Conservation (phyloP, 176 grass and related monocot genomes). For the Juncus inflexus region DNA sequence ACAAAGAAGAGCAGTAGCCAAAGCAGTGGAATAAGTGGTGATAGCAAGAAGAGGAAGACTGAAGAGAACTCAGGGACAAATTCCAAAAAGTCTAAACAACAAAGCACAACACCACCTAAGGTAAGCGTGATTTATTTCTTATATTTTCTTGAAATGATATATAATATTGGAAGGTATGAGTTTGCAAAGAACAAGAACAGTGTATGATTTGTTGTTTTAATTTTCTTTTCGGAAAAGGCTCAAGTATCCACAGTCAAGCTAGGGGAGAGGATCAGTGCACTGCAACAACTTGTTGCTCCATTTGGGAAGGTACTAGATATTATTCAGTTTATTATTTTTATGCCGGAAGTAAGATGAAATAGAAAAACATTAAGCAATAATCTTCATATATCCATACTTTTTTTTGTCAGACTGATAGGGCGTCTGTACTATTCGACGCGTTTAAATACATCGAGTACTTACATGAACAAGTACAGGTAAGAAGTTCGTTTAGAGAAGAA, state of each 20-base stretch:
- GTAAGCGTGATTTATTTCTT: slow-evolving; percentile 8
- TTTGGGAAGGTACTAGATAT: slow-evolving; percentile 70
- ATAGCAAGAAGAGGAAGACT: slow-evolving; percentile 35
- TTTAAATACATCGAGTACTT: slow-evolving; percentile 84
- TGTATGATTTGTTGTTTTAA: too few species aligned
- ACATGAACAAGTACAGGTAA: slow-evolving; percentile 96
- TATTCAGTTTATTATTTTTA: not conserved
- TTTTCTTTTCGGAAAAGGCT: slow-evolving; percentile 30
- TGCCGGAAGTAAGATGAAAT: not conserved
- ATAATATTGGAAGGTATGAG: not conserved
- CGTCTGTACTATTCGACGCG: slow-evolving; percentile 80
- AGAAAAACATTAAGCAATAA: not conserved
- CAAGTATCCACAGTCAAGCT: slow-evolving; percentile 84
- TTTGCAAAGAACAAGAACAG: not conserved
- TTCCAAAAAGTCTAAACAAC: slow-evolving; percentile 40
- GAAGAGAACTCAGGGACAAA: slow-evolving; percentile 26
- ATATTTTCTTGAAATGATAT: not conserved
- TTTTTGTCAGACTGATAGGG: slow-evolving; percentile 73
- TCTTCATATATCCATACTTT: not conserved
- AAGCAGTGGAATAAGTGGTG: slow-evolving; percentile 25
- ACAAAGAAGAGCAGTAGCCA: slow-evolving; percentile 21
- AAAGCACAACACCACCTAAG: slow-evolving; percentile 23
- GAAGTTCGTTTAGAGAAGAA: not conserved
- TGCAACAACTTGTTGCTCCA: slow-evolving; percentile 89
- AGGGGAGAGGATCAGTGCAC: slow-evolving; percentile 73